Evolutionary conservation across 352 stramenopile genomes (phyloP), one percentile per base, ranked within the genome.

Genomic region (Globisporangium iwayamae): DNA sequence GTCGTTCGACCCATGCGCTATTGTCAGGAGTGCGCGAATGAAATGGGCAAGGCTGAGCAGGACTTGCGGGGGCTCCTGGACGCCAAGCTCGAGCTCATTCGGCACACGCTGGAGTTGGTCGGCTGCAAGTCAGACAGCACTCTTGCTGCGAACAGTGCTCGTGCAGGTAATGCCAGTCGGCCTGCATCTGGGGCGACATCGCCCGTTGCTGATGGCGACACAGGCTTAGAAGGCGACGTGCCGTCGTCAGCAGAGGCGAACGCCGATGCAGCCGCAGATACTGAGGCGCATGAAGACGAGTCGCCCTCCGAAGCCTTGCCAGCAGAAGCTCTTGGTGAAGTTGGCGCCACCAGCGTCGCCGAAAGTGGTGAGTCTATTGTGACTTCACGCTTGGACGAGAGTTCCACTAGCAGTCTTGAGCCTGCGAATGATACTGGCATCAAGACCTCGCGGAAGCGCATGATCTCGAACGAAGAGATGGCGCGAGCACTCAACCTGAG

Each of bases 21-120:
- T 51, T 94, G 85, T 48, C 77, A 90, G 38, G 83, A 91, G 63
- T 93, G 85, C 56, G 82, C 80, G 11, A 85, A 67, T 0, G 82
- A 90, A 69, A 89, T 91, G 72, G 71, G 75, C 59, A 83, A 85
- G 54, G 75, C 80, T 1, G 83, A 93, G 65, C 74, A 87, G 53
- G 82, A 91, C 9, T 68, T 94, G 34, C 73, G 78, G 25, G 73
- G 63, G 16, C 72, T 90, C 4, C 65, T 94, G 2, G 72, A 89
- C 3, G 67, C 69, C 50, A 94, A 91, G 68, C 73, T 85, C 20
- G 71, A 79, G 39, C 62, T 92, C 30, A 86, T 92, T 55, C 74
- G 64, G 9, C 71, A 70, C 20, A 78, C 76, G 1, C 66, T 92
- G 9, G 66, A 66, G 3, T 60, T 87, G 50, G 69, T 89, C 25